Base-by-base conservation (phyloP, 225 moss, liverwort and hornwort species). In the Thuidium tamariscinum region DNA sequence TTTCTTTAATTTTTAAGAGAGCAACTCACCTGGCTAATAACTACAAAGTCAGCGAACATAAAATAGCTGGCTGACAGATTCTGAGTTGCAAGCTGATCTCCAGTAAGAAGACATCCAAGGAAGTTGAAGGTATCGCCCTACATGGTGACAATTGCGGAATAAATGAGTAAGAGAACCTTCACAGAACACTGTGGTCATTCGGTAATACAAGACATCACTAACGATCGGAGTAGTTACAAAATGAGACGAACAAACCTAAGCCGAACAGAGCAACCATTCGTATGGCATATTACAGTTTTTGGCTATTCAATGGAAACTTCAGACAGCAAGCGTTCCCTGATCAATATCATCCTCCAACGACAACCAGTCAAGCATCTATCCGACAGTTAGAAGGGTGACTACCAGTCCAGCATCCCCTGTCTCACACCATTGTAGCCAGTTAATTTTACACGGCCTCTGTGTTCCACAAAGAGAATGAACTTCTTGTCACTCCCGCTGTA, bases 101-200 rank as follows among this genome's bases (percentile, higher is more conserved):
- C 97, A 25, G 97, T 97, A 27, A 97, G 92, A 82, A 97, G 89
- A 77, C 97, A 97, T 39, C 96, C 96, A 86, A 97, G 84, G 82
- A 97, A 91, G 78, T 97, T 97, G 90, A 96, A 95, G 51, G 94
- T 77, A 87, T 97, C 97, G 81, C 96, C 97, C 97, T 97, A 83
- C 86, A 90, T 74, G 81, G 81, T 48, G 61, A 89, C 82, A 77
- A 88, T 86, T 51, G 54, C 49, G 82, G 5, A 80, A 79, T 79
- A 32, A 13, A 51, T 69, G 74, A 83, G 65, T 90, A 41, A 80
- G 64, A 51, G 49, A 83, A 81, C 66, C 55, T 82, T 48, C 77
- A 69, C 44, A 63, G 67, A 55, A 64, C 23, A 64, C 25, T 54
- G 23, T 51, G 62, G 34, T 32, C 48, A 27, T 74, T 62, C 78